Evolutionary conservation across 1,139 yeast genomes (phyloP).

Genomic region (Kodamaea arcana): DNA sequence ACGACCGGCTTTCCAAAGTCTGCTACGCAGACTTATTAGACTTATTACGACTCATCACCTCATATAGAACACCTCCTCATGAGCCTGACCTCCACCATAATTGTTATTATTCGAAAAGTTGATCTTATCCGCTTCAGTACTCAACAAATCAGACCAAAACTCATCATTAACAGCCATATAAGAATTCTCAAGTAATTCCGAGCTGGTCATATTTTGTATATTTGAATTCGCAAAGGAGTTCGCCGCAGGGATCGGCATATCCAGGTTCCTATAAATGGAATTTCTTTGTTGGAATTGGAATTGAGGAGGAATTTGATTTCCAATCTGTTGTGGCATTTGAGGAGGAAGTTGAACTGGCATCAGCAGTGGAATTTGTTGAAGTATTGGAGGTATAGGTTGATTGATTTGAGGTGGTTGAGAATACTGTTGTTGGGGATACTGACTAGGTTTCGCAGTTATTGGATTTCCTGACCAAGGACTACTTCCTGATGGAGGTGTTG

Average conservation of each 20-base stretch:
- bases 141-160: constrained; percentile 41
- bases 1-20: too few relatives aligned
- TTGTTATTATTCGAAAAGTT: constrained; percentile 29
- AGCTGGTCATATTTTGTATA: neutral
- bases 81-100: constrained; percentile 9
- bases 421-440: neutral
- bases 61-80: constrained; percentile 28
- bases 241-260: neutral
- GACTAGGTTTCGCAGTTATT: neutral
- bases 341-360: neutral
- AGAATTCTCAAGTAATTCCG: constrained; percentile 26
- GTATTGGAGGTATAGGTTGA: constrained; percentile 1
- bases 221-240: neutral
- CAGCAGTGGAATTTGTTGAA: neutral
- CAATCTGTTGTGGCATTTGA: neutral
- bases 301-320: neutral
- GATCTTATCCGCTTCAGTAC: constrained; percentile 32
- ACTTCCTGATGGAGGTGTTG: neutral
- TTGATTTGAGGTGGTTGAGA: constrained; percentile 1
- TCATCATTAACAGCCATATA: constrained; percentile 38
- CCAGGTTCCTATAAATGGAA: neutral
- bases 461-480: neutral
- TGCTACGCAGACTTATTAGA: neutral
- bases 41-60: neutral
- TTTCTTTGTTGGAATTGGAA: neutral